Evolutionary conservation across 2,329 filamentous ascomycete species (phyloP).

Genomic region (Aspergillus nomiae): DNA sequence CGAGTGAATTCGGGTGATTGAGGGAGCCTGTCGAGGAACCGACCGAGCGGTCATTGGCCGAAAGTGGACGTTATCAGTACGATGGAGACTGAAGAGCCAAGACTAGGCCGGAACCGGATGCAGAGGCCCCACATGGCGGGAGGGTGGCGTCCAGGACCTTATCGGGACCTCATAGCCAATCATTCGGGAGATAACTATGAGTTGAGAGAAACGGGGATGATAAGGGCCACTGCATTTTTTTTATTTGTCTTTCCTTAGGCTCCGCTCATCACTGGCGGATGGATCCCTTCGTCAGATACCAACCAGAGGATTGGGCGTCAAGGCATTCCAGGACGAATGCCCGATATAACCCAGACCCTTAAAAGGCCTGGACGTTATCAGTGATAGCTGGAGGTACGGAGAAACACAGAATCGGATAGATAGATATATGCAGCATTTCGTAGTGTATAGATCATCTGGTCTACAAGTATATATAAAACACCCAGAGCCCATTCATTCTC

Average conservation of each 20-base stretch:
- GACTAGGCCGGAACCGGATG: conserved; percentile 10
- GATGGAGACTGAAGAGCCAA: conserved; percentile 7
- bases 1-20: conserved; percentile 14
- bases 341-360: not conserved
- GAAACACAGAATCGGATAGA: not conserved
- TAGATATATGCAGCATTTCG: not conserved
- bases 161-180: conserved; percentile 22
- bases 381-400: not conserved
- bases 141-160: conserved; percentile 20
- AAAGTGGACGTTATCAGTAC: conserved; percentile 20
- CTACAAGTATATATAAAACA: not conserved
- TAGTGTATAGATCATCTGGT: not conserved
- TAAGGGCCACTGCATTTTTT: conserved; percentile 6
- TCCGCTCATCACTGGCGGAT: not conserved
- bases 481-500: not conserved
- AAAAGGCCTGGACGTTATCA: not conserved
- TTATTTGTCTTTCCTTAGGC: not conserved
- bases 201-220: conserved; percentile 20
- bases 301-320: not conserved
- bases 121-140: conserved; percentile 10
- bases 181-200: conserved; percentile 16
- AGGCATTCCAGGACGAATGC: not conserved
- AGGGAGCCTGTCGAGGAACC: conserved; percentile 7
- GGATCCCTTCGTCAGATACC: not conserved
- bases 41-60: conserved; percentile 15